Conservation (phyloP, 2,329 filamentous ascomycete species). For the Aspergillus puulaauensis region DNA sequence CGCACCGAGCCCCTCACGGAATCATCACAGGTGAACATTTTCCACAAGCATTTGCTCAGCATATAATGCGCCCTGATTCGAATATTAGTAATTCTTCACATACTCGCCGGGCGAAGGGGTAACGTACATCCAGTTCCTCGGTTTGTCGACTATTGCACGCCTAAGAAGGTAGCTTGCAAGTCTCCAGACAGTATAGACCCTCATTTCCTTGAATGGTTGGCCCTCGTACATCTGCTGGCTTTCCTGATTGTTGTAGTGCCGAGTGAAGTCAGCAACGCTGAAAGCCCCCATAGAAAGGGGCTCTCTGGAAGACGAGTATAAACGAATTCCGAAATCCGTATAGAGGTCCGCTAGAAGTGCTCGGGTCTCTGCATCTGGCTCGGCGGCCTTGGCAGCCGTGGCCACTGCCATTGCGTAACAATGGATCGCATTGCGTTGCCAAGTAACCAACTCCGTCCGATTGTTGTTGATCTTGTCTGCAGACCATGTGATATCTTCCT, state of each 20-base stretch:
- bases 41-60: constrained; percentile 71
- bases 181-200: constrained; percentile 63
- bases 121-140: constrained; percentile 63
- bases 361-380: constrained; percentile 53
- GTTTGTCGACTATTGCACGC: constrained; percentile 57
- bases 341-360: constrained; percentile 65
- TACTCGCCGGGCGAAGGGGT: neutral
- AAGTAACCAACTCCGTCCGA: constrained; percentile 68
- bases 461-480: constrained; percentile 90
- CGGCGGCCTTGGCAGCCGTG: constrained; percentile 57
- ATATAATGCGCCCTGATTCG: constrained; percentile 60
- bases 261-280: constrained; percentile 59
- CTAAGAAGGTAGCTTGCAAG: constrained; percentile 63
- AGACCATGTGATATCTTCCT: constrained; percentile 84
- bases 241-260: constrained; percentile 58
- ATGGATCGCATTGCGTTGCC: constrained; percentile 79
- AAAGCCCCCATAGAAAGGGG: constrained; percentile 70
- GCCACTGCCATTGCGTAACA: constrained; percentile 72
- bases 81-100: neutral
- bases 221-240: constrained; percentile 57
- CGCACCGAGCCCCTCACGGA: constrained; percentile 36
- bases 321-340: constrained; percentile 65
- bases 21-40: constrained; percentile 59
- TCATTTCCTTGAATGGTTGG: constrained; percentile 57
- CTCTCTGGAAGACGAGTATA: constrained; percentile 68